Conservation (phyloP, 495 filamentous ascomycete genomes). For the Penicillium diatomitis region DNA sequence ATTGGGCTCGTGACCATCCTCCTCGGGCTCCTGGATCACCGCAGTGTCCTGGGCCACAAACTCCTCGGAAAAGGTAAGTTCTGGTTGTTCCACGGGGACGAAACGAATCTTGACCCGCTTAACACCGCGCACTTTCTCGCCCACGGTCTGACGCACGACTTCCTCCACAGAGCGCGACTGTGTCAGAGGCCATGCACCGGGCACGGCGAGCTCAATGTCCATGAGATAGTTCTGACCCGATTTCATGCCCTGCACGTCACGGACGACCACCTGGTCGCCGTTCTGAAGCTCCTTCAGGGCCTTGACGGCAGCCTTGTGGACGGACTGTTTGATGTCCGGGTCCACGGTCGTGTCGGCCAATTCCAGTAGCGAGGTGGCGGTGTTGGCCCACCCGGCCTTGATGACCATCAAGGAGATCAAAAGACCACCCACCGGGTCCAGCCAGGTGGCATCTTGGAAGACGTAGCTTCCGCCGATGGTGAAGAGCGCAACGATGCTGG, state of each 20-base stretch:
- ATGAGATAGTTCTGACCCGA: slow-evolving; percentile 91
- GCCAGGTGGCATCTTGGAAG: slow-evolving; percentile 72
- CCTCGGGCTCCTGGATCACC: slow-evolving; percentile 53
- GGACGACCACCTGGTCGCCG: slow-evolving; percentile 44
- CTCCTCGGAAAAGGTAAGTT: slow-evolving; percentile 57
- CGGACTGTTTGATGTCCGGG: slow-evolving; percentile 61
- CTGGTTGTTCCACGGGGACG: slow-evolving; percentile 49
- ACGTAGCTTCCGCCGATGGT: slow-evolving; percentile 87
- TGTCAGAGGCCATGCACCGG: slow-evolving; percentile 59
- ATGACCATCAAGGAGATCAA: slow-evolving; percentile 89
- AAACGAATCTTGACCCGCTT: slow-evolving; percentile 75
- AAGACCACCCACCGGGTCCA: slow-evolving; percentile 91
- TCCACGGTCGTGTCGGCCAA: slow-evolving; percentile 85
- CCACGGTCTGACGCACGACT: slow-evolving; percentile 56
- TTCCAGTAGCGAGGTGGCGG: slow-evolving; percentile 69
- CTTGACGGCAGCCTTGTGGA: slow-evolving; percentile 54
- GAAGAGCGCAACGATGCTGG: slow-evolving; percentile 80
- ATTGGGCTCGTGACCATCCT: slow-evolving; percentile 16
- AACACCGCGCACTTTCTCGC: slow-evolving; percentile 68
- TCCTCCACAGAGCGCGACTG: slow-evolving; percentile 62
- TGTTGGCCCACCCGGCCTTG: slow-evolving; percentile 82
- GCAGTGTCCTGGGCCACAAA: slow-evolving; percentile 64
- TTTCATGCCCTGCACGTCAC: slow-evolving; percentile 79
- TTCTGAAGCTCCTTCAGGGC: slow-evolving; percentile 40
- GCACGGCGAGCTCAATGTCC: slow-evolving; percentile 76